Conservation (phyloP, 2,329 filamentous ascomycete genomes). For the Diaporthe citri region DNA sequence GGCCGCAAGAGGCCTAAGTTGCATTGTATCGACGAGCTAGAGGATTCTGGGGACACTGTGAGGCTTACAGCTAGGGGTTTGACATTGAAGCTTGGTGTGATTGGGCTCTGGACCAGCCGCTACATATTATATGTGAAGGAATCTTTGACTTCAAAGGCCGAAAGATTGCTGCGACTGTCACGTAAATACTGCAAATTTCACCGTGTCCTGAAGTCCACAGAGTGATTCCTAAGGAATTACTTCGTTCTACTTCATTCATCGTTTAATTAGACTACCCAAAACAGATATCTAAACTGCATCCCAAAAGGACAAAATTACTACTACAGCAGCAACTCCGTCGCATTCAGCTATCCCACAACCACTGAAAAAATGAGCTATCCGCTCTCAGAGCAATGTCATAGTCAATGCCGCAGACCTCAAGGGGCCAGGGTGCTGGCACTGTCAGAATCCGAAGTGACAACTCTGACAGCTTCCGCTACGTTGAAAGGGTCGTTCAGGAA, state of each 20-base stretch:
- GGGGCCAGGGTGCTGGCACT: neutral
- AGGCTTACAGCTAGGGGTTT: too few relatives aligned
- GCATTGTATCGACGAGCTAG: too few relatives aligned
- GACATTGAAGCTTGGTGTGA: too few relatives aligned
- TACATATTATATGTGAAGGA: too few relatives aligned
- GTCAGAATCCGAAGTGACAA: neutral
- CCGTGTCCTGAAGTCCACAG: neutral
- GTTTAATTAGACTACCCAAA: neutral
- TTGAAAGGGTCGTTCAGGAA: slow-evolving; percentile 15
- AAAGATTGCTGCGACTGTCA: neutral
- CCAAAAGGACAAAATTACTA: neutral
- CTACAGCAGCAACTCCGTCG: too few relatives aligned
- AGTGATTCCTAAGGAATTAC: neutral
- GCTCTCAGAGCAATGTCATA: neutral
- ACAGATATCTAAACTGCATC: neutral
- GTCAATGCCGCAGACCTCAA: neutral
- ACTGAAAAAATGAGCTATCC: neutral
- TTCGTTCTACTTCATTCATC: neutral
- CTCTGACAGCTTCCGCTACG: neutral
- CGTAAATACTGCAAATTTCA: neutral
- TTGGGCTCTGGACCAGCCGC: too few relatives aligned
- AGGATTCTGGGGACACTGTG: too few relatives aligned
- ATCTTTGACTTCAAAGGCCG: too few relatives aligned
- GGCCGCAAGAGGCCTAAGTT: too few relatives aligned
- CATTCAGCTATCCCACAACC: neutral